Evolutionary conservation across 345 rosid genomes (phyloP).

Genomic region (Cardamine chenopodiifolia): DNA sequence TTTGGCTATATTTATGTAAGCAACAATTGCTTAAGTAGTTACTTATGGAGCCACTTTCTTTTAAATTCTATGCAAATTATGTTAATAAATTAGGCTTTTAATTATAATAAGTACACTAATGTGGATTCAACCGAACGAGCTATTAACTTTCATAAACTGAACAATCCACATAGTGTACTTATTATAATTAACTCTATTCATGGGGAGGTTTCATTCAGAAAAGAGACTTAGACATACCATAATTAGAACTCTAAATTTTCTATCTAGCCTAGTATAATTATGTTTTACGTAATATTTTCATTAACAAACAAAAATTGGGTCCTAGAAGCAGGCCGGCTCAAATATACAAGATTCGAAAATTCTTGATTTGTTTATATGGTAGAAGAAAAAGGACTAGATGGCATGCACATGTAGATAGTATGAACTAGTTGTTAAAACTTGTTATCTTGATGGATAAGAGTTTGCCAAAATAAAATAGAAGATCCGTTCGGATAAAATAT

Average conservation of each 20-base stretch:
- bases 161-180: too few relatives aligned
- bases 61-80: not conserved
- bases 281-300: not conserved
- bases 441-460: conserved; percentile 28
- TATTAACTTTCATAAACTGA: too few relatives aligned
- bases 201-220: not conserved
- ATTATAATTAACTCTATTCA: not conserved
- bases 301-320: not conserved
- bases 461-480: conserved; percentile 18
- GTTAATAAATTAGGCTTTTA: not conserved
- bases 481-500: conserved; percentile 8
- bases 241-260: not conserved
- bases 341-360: conserved; percentile 8
- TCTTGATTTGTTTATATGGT: not conserved
- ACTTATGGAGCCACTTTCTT: not conserved
- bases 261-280: not conserved
- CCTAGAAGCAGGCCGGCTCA: not conserved
- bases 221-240: not conserved
- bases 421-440: conserved; percentile 12
- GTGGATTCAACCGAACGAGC: too few relatives aligned
- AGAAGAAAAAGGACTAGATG: conserved; percentile 14
- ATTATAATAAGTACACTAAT: not conserved
- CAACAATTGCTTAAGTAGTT: conserved; percentile 6
- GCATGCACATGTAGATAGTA: conserved; percentile 30
- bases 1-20: conserved; percentile 17